phyloP scores from a whole-genome alignment of 1,284 basidiomycete genomes.

The Cerioporus squamosus region DNA sequence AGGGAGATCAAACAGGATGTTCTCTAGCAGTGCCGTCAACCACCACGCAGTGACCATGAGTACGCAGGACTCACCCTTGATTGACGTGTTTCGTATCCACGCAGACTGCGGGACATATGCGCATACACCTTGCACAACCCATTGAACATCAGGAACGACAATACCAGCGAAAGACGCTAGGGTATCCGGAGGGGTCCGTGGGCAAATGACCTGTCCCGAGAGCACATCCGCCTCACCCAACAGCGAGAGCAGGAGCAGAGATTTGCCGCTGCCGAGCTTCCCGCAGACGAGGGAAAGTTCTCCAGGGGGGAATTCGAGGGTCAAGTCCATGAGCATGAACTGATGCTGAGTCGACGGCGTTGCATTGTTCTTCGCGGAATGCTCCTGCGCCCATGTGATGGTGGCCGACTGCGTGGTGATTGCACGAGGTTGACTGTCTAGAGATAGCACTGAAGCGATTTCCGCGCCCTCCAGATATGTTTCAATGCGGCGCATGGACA shows the following conservation, averaged over 20 bases:
- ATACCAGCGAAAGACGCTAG: conserved; percentile 60
- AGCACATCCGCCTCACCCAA: conserved; percentile 92
- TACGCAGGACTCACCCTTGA: conserved; percentile 60
- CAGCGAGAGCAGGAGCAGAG: conserved; percentile 78
- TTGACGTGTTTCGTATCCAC: conserved; percentile 91
- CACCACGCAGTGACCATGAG: neutral
- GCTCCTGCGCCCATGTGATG: conserved; percentile 87
- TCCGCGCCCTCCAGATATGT: conserved; percentile 82
- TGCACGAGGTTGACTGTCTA: conserved; percentile 55
- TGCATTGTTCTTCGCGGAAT: conserved; percentile 36
- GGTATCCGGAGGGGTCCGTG: conserved; percentile 83
- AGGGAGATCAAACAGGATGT: conserved; percentile 89
- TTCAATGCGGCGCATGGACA: conserved; percentile 89
- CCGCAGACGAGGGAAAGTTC: conserved; percentile 84
- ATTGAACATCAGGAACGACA: conserved; percentile 55
- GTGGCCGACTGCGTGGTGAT: conserved; percentile 85
- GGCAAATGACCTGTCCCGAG: conserved; percentile 78
- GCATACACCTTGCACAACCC: conserved; percentile 78
- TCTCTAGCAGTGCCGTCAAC: conserved; percentile 53
- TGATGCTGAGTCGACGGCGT: conserved; percentile 70
- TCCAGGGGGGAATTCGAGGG: conserved; percentile 76
- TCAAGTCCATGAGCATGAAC: conserved; percentile 81
- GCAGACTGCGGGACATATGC: conserved; percentile 93
- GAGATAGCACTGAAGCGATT: conserved; percentile 60
- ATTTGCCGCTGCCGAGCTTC: conserved; percentile 82